Evolutionary conservation across 768 basidiomycete species (phyloP).

Genomic region (Russula compacta): DNA sequence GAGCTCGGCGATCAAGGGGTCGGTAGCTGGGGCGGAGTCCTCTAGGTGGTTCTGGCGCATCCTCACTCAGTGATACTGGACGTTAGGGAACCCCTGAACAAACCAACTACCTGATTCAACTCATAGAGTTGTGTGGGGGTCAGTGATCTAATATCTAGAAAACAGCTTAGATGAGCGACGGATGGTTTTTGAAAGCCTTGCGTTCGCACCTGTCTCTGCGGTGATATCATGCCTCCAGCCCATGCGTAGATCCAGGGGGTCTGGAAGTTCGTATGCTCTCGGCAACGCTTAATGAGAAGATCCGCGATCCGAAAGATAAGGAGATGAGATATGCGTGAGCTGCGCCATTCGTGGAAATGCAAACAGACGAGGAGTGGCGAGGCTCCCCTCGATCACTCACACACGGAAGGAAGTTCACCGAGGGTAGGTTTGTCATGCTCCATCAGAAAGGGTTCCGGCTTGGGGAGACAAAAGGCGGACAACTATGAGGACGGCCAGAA

Average conservation of each 20-base stretch:
- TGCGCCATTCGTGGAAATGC: neutral
- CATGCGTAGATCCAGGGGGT: conserved; percentile 15
- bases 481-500: neutral
- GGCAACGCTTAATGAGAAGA: conserved; percentile 20
- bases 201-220: conserved; percentile 18
- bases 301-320: neutral
- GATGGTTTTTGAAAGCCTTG: neutral
- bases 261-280: conserved; percentile 22
- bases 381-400: conserved; percentile 8
- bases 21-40: conserved; percentile 29
- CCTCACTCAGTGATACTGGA: neutral
- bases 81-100: neutral
- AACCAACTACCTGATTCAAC: conserved; percentile 31
- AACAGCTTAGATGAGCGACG: neutral
- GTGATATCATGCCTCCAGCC: neutral
- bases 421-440: neutral
- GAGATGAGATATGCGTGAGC: neutral
- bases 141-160: conserved; percentile 28
- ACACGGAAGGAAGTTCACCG: neutral
- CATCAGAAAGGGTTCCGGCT: neutral
- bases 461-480: neutral
- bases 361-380: neutral
- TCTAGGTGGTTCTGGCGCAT: conserved; percentile 32
- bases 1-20: conserved; percentile 48
- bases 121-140: conserved; percentile 31